Base-by-base conservation (phyloP, 768 basidiomycete genomes). In the Ramaria sp. region DNA sequence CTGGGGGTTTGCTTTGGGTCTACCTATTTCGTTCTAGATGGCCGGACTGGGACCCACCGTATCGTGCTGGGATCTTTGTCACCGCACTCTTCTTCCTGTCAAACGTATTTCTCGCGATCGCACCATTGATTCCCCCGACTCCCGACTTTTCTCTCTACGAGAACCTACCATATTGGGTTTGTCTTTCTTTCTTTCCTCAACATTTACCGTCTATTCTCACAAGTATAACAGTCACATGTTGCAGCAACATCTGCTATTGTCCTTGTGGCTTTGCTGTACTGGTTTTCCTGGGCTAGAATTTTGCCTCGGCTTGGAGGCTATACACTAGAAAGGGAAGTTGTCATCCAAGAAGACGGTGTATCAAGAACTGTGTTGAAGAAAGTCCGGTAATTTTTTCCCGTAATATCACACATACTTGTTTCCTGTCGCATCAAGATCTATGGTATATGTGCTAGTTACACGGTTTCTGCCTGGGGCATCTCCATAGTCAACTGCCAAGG, bases 161-260 rank as follows among this genome's bases (percentile, higher is more conserved):
- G 22, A 61, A 69, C 55, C 69, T 88, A 10, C 83, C 84, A 4
- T 88, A 87, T 60, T 86, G 79, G 73, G 85, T 85, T 59, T 60
- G 82, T 67, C 48, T 3, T 55, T 34, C 18, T 25, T 58, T 12
- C 20, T 30, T n/a, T 54, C 20, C 1, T 34, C 15, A 41, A 12
- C 38, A 34, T 22, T 1, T 41, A 24, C 7, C n/a, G n/a, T n/a
- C n/a, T 22, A 15, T 16, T 20, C 37, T 36, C 27, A 36, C 39
- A 30, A 3, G 1, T 6, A 56, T 51, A 20, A 4, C 34, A 82
- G 79, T 69, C 73, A 3, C 82, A 82, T 54, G 68, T 74, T 8
- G 66, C 71, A n/a, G 68, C 72, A 13, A 73, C 76, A 0, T 66
- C 78, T 51, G 61, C 66, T 0, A 66, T 82, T 0, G 77, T 78